These are phyloP conservation scores for Aquilaria sinensis DNA, from an alignment of 345 rosid species.

Conservation along the genomic window DNA sequence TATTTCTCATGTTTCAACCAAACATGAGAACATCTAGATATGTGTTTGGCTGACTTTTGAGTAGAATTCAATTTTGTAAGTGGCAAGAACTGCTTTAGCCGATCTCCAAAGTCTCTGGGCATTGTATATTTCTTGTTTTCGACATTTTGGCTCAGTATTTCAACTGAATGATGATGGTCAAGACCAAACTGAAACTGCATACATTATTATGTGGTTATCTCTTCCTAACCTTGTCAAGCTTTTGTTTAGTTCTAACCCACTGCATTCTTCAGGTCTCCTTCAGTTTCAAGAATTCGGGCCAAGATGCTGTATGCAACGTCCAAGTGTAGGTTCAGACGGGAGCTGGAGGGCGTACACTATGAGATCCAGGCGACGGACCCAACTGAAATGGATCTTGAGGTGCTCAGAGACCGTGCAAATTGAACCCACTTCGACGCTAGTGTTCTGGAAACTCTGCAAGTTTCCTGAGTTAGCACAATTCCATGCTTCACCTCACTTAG, in stretches of 20 bases:
- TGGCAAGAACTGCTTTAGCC: no score
- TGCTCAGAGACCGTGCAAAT: slow-evolving; percentile 55
- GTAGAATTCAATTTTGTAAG: no score
- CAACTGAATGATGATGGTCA: no score
- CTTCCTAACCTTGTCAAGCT: not conserved
- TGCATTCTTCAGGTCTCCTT: slow-evolving; percentile 51
- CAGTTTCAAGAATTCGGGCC: slow-evolving; percentile 62
- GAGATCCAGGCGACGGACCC: slow-evolving; percentile 88
- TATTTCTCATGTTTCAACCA: no score
- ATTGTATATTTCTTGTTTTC: no score
- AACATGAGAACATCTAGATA: no score
- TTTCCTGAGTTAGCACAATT: slow-evolving; percentile 3
- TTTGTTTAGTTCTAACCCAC: not conserved
- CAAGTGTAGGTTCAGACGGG: slow-evolving; percentile 58
- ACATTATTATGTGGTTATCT: no score
- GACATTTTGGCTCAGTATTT: no score
- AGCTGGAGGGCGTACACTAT: slow-evolving; percentile 73
- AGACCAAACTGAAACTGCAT: no score
- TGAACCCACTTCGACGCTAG: slow-evolving; percentile 9
- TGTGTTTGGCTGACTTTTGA: no score
- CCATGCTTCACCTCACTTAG: slow-evolving; percentile 6
- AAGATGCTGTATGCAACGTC: slow-evolving; percentile 81
- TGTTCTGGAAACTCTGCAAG: not conserved
- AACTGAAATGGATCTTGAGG: slow-evolving; percentile 73
- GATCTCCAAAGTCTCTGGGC: no score